A percentile compares a stretch with the other conserved stretches of the same genome.
These are phyloP conservation scores for Carex cristatella DNA, from an alignment of 176 grass and related monocot species.

Conservation along the genomic window DNA sequence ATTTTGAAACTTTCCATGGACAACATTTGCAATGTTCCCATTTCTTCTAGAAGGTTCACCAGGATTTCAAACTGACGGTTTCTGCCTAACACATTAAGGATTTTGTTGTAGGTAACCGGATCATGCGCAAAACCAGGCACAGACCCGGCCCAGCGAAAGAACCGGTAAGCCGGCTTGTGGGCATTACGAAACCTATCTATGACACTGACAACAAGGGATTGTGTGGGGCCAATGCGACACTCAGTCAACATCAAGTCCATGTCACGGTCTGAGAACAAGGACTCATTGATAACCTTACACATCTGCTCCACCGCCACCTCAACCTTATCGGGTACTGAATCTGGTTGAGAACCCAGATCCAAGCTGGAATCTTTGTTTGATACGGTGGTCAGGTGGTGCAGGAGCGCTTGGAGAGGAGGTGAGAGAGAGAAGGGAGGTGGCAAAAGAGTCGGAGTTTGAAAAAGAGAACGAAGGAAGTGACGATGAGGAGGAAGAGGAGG, in stretches of 20 bases:
- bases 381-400: conserved; percentile 32
- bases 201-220: conserved; percentile 37
- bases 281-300: conserved; percentile 52
- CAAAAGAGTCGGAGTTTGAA: conserved; percentile 79
- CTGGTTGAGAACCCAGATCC: neutral
- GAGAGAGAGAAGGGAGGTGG: conserved; percentile 46
- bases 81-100: conserved; percentile 26
- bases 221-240: conserved; percentile 34
- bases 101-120: neutral
- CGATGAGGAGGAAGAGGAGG: conserved; percentile 47
- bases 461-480: conserved; percentile 40
- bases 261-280: conserved; percentile 28
- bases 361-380: neutral
- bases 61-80: conserved; percentile 64
- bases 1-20: conserved; percentile 86
- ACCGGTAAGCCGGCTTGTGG: conserved; percentile 42
- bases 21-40: conserved; percentile 44
- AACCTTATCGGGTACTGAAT: conserved; percentile 26
- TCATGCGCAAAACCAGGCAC: conserved; percentile 34
- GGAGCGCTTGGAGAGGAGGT: conserved; percentile 44
- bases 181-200: conserved; percentile 46
- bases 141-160: conserved; percentile 46
- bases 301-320: conserved; percentile 24
- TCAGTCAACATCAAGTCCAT: conserved; percentile 37
- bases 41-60: conserved; percentile 67